These are phyloP conservation scores for Juglanconis juglandina DNA, from an alignment of 2,329 filamentous ascomycete genomes.

Conservation along the genomic window DNA sequence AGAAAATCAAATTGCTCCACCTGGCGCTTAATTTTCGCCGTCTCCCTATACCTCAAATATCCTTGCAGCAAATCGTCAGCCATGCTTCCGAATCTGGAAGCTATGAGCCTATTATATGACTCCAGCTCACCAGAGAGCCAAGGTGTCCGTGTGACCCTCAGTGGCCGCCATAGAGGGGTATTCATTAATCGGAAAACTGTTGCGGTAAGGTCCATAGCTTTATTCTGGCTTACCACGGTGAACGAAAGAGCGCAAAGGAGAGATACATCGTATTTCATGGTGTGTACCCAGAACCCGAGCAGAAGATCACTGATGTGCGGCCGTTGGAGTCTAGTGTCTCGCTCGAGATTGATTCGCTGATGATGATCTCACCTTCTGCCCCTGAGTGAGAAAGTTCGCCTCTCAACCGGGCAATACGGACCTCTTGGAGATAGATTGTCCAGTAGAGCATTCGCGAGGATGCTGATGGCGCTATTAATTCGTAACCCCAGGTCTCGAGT, in stretches of 20 bases:
- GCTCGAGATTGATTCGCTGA: neutral
- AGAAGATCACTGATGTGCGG: neutral
- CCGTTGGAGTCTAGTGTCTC: neutral
- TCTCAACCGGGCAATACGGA: neutral
- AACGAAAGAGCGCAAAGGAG: neutral
- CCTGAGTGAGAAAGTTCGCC: neutral
- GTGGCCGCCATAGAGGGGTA: neutral
- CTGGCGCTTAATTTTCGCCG: neutral
- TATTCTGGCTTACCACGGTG: no score
- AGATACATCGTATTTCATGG: neutral
- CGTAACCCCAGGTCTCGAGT: neutral
- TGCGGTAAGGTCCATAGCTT: neutral
- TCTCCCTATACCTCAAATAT: neutral
- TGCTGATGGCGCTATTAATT: neutral
- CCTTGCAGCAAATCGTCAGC: neutral
- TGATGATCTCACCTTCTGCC: neutral
- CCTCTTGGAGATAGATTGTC: neutral
- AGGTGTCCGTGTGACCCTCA: neutral
- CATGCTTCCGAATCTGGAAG: no score
- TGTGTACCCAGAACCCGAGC: neutral
- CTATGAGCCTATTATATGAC: no score
- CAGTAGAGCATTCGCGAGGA: neutral
- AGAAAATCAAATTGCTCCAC: neutral
- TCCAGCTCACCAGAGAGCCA: neutral
- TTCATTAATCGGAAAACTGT: neutral